phyloP scores from a whole-genome alignment of 1,139 yeast species.

The Geotrichum cucujoidarum region DNA sequence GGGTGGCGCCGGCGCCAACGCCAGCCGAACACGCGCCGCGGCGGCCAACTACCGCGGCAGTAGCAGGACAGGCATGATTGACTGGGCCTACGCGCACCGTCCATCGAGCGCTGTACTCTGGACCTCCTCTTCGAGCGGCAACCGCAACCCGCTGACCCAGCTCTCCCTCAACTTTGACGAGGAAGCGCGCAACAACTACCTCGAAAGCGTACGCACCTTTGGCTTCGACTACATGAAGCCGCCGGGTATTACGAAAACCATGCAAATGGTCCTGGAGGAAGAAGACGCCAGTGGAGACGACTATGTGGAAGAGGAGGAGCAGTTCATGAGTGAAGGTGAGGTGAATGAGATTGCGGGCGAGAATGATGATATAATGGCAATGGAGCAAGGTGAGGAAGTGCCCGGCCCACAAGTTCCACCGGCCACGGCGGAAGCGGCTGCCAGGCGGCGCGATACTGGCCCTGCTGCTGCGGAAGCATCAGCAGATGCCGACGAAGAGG shows the following conservation, averaged over 20 bases:
- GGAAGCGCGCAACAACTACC: slow-evolving; percentile 8
- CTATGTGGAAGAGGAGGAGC: slow-evolving; percentile 23
- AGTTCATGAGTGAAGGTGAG: slow-evolving; percentile 21
- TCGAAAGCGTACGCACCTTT: slow-evolving; percentile 26
- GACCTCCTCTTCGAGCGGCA: not conserved
- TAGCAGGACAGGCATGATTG: slow-evolving; percentile 4
- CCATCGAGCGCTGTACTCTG: slow-evolving; percentile 6
- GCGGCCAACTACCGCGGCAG: slow-evolving; percentile 4
- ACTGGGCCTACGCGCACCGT: slow-evolving; percentile 6
- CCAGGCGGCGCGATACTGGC: not conserved
- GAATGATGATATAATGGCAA: slow-evolving; percentile 1
- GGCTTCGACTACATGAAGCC: slow-evolving; percentile 27
- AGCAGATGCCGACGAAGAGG: slow-evolving; percentile 6
- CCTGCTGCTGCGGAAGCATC: slow-evolving; percentile 3
- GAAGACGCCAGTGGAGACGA: slow-evolving; percentile 27
- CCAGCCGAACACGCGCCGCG: not conserved
- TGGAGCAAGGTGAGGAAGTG: slow-evolving; percentile 1
- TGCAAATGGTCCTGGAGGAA: slow-evolving; percentile 26
- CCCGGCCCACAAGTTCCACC: not conserved
- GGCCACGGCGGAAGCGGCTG: not conserved
- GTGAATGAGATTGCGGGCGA: slow-evolving; percentile 6
- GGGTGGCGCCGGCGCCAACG: slow-evolving; percentile 5
- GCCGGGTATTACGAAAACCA: slow-evolving; percentile 26
- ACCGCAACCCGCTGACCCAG: not conserved
- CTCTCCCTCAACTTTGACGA: slow-evolving; percentile 7